phyloP scores from a whole-genome alignment of 2,329 filamentous ascomycete genomes.

The Neonectria coccinea region DNA sequence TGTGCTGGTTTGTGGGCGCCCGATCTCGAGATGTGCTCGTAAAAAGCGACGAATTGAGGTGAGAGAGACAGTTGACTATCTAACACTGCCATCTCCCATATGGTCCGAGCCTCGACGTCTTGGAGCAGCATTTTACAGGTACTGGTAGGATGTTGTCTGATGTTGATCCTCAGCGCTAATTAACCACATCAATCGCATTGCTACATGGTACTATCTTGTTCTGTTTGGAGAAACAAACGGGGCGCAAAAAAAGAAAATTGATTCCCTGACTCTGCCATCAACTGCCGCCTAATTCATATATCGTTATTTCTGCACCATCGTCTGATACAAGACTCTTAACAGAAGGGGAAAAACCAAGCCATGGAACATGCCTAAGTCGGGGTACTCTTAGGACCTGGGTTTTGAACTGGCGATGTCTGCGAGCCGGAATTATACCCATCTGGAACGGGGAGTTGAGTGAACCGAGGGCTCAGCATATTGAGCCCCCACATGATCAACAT shows the following conservation, averaged over 20 bases:
- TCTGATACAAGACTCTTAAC: neutral
- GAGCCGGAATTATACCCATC: constrained; percentile 10
- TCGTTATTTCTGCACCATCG: neutral
- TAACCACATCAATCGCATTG: neutral
- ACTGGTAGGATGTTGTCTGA: neutral
- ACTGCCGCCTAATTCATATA: neutral
- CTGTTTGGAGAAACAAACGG: no score
- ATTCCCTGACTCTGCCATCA: neutral
- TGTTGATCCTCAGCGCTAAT: neutral
- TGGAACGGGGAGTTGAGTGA: neutral
- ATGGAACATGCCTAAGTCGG: neutral
- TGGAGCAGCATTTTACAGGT: neutral
- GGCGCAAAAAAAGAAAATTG: neutral
- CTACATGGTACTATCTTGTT: neutral
- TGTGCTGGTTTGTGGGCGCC: neutral
- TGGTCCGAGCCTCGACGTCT: neutral
- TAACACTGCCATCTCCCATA: no score
- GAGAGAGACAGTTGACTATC: neutral
- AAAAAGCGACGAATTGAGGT: neutral
- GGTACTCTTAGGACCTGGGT: neutral
- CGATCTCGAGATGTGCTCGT: neutral
- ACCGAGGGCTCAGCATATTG: constrained; percentile 19
- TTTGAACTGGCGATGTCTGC: neutral
- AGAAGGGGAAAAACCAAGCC: neutral
- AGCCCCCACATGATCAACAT: constrained; percentile 22